Evolutionary conservation across 2,329 filamentous ascomycete species (phyloP).

Genomic region (Pseudogymnoascus sp.): DNA sequence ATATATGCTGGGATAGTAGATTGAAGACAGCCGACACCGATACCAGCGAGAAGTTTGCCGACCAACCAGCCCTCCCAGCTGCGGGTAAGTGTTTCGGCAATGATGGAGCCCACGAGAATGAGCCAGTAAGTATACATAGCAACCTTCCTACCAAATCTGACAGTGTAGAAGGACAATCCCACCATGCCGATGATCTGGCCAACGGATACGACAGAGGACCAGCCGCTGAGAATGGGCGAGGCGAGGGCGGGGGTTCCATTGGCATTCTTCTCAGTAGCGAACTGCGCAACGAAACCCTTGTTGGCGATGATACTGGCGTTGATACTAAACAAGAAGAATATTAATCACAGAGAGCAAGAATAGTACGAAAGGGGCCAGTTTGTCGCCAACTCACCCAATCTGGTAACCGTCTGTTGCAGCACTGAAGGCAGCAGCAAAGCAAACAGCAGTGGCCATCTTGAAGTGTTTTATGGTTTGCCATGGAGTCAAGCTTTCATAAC

Average conservation of each 20-base stretch:
- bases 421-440: constrained; percentile 22
- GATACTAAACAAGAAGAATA: constrained; percentile 19
- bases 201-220: constrained; percentile 19
- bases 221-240: constrained; percentile 10
- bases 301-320: constrained; percentile 21
- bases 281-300: constrained; percentile 18
- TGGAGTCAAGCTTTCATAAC: constrained; percentile 25
- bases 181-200: constrained; percentile 22
- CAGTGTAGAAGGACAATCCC: constrained; percentile 23
- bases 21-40: constrained; percentile 20
- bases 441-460: constrained; percentile 23
- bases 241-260: constrained; percentile 22
- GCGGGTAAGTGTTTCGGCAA: constrained; percentile 17
- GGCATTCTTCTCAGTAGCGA: constrained; percentile 16
- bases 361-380: background rate
- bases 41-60: constrained; percentile 19
- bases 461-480: constrained; percentile 26
- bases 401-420: constrained; percentile 25
- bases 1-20: constrained; percentile 20
- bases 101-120: constrained; percentile 24
- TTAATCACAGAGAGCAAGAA: background rate
- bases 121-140: constrained; percentile 29
- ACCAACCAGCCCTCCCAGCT: constrained; percentile 19
- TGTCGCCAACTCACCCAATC: constrained; percentile 21
- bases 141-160: constrained; percentile 28